These are phyloP conservation scores for Trichoderma pleuroti DNA, from an alignment of 2,329 filamentous ascomycete species.

Conservation along the genomic window DNA sequence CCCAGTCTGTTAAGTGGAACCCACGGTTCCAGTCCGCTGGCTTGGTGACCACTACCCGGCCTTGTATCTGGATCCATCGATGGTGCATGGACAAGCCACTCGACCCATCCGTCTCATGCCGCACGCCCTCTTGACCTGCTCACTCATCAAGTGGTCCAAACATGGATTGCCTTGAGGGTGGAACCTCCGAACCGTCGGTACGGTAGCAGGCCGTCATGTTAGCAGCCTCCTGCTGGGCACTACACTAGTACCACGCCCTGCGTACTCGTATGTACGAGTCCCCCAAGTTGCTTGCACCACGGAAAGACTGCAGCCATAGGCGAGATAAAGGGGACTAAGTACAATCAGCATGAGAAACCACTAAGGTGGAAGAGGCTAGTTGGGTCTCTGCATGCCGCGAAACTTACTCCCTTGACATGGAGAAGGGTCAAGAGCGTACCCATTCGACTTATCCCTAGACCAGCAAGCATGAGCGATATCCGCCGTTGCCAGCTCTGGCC, in stretches of 20 bases:
- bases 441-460: background rate
- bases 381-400: background rate
- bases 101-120: background rate
- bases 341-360: constrained; percentile 10
- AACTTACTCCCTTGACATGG: background rate
- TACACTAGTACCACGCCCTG: constrained; percentile 11
- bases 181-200: constrained; percentile 14
- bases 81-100: background rate
- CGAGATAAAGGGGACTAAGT: constrained; percentile 1
- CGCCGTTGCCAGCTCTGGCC: background rate
- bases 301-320: background rate
- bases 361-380: constrained; percentile 10
- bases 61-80: constrained; percentile 16
- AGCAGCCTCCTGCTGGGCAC: background rate
- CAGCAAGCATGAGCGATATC: constrained; percentile 5
- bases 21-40: constrained; percentile 18
- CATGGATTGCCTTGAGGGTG: background rate
- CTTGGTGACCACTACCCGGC: constrained; percentile 14
- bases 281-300: background rate
- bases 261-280: background rate
- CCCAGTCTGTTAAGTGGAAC: constrained; percentile 5
- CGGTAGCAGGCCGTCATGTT: constrained; percentile 12
- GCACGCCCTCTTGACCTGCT: background rate
- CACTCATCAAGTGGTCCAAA: background rate
- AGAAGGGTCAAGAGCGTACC: background rate